These are phyloP conservation scores for Pleurotus tuber-regium DNA, from an alignment of 768 basidiomycete genomes.

Conservation along the genomic window DNA sequence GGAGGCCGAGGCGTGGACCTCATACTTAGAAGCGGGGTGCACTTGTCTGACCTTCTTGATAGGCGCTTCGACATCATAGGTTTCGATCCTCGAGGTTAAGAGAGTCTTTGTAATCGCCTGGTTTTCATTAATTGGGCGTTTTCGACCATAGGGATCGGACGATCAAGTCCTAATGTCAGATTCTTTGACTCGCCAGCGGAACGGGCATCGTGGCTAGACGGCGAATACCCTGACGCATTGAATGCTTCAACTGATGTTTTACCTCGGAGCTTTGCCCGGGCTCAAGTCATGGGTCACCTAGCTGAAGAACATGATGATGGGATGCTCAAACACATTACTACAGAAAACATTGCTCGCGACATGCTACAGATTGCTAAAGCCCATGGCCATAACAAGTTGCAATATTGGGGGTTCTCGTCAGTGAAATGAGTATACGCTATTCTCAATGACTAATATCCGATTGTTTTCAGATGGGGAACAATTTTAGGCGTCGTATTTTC, in stretches of 20 bases:
- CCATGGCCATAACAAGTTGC: conserved; percentile 5
- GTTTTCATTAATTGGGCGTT: too few relatives aligned
- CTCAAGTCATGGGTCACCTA: conserved; percentile 26
- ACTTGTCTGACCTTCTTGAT: conserved; percentile 31
- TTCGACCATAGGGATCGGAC: conserved; percentile 32
- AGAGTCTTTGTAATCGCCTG: neutral
- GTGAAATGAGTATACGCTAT: conserved; percentile 1
- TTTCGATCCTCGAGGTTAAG: conserved; percentile 45
- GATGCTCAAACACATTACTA: conserved; percentile 1
- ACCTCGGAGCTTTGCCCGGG: conserved; percentile 28
- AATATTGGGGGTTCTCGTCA: conserved; percentile 31
- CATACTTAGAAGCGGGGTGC: conserved; percentile 19
- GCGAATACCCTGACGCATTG: conserved; percentile 10
- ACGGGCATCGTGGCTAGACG: conserved; percentile 23
- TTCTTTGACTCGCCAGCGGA: conserved; percentile 34
- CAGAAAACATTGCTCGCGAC: neutral
- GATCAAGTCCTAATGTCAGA: conserved; percentile 30
- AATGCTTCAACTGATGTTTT: conserved; percentile 25
- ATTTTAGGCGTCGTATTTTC: conserved; percentile 22
- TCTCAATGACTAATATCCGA: neutral
- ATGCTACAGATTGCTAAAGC: neutral
- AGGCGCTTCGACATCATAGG: conserved; percentile 43
- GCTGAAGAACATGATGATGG: conserved; percentile 21
- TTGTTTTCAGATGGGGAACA: conserved; percentile 16
- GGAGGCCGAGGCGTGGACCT: conserved; percentile 40